These are phyloP conservation scores for Penicillium sp. DNA, from an alignment of 2,329 filamentous ascomycete species.

Conservation along the genomic window DNA sequence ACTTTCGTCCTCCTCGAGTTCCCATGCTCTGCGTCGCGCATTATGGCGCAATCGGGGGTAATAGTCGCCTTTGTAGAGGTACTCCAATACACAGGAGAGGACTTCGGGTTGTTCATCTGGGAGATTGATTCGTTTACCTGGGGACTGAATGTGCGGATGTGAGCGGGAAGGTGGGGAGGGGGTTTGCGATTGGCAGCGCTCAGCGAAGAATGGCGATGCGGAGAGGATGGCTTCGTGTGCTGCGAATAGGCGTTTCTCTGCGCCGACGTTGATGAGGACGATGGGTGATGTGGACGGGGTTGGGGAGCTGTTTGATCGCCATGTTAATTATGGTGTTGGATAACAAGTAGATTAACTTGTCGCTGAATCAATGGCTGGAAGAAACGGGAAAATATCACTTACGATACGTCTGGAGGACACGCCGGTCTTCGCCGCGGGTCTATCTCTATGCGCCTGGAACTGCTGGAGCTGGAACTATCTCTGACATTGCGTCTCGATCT, in stretches of 20 bases:
- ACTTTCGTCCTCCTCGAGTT: constrained; percentile 64
- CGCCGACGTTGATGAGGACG: constrained; percentile 78
- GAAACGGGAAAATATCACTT: constrained; percentile 12
- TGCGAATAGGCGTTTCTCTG: constrained; percentile 82
- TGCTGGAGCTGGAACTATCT: constrained; percentile 26
- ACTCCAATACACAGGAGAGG: constrained; percentile 87
- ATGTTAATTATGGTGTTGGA: background rate
- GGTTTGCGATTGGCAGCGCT: constrained; percentile 58
- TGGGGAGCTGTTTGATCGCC: constrained; percentile 46
- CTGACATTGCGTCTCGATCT: constrained; percentile 31
- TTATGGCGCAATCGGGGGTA: constrained; percentile 80
- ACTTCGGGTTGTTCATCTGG: constrained; percentile 87
- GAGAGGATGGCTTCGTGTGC: constrained; percentile 84
- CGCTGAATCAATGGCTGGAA: background rate
- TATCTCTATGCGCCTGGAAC: constrained; percentile 20
- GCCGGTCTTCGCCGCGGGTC: constrained; percentile 31
- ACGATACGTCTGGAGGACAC: constrained; percentile 38
- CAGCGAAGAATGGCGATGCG: constrained; percentile 75
- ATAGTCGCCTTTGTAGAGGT: constrained; percentile 92
- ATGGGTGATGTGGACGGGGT: constrained; percentile 68
- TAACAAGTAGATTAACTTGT: background rate
- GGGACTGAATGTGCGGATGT: constrained; percentile 14
- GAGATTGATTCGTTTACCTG: constrained; percentile 71
- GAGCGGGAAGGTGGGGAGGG: constrained; percentile 20
- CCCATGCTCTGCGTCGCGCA: constrained; percentile 77